These are phyloP conservation scores for Colletotrichum magnum DNA, from an alignment of 2,329 filamentous ascomycete species.

Conservation along the genomic window DNA sequence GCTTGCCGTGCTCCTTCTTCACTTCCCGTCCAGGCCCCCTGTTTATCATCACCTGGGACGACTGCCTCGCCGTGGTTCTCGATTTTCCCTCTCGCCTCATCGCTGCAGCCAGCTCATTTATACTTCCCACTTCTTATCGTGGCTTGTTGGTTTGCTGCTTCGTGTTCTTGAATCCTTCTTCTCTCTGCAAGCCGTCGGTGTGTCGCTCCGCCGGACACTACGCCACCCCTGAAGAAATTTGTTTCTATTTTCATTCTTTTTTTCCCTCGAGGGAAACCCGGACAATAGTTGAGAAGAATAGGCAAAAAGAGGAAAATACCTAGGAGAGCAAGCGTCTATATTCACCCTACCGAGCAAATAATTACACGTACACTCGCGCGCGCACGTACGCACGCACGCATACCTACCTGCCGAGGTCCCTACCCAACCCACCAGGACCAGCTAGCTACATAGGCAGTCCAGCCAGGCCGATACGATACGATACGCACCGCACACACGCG, in stretches of 20 bases:
- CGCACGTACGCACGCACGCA: conserved; percentile 1
- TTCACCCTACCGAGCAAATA: conserved; percentile 7
- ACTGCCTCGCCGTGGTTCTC: conserved; percentile 17
- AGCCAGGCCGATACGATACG: conserved; percentile 8
- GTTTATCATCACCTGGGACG: conserved; percentile 32
- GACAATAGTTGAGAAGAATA: conserved; percentile 6
- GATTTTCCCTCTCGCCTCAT: not conserved
- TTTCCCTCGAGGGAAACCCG: not conserved
- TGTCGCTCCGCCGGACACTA: conserved; percentile 8
- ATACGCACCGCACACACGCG: conserved; percentile 23
- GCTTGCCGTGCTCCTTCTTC: conserved; percentile 23
- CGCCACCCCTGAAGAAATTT: not conserved
- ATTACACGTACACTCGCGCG: conserved; percentile 10
- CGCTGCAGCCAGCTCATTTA: not conserved
- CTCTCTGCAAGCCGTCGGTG: not conserved
- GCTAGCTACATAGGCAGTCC: not conserved
- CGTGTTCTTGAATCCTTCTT: not conserved
- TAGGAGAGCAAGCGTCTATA: conserved; percentile 3
- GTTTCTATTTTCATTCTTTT: no score
- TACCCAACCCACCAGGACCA: not conserved
- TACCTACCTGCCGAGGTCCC: conserved; percentile 26
- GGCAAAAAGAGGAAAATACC: no score
- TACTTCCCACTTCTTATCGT: not conserved
- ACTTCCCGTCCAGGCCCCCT: conserved; percentile 10
- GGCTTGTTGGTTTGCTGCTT: not conserved